phyloP scores from a whole-genome alignment of 805 yeast species.

The Yarrowia sp. region DNA sequence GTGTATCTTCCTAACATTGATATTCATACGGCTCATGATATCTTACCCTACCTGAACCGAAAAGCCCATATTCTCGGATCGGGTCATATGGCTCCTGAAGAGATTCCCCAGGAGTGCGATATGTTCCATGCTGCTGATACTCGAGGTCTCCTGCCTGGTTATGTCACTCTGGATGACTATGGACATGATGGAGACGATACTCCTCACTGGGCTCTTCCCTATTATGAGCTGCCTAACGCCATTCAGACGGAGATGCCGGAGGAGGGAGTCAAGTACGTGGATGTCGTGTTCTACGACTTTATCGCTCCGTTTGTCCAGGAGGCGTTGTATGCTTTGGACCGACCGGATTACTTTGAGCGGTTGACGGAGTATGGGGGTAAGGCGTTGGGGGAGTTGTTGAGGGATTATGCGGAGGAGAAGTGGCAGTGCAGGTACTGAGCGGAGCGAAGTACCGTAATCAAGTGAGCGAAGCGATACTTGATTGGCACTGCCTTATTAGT shows the following conservation, averaged over 20 bases:
- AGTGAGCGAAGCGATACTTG: no score
- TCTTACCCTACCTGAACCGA: conserved; percentile 58
- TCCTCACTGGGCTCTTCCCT: conserved; percentile 56
- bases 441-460: no score
- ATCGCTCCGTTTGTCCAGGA: conserved; percentile 52
- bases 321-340: conserved; percentile 44
- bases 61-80: conserved; percentile 46
- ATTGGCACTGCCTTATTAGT: no score
- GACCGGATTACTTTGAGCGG: conserved; percentile 27
- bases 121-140: conserved; percentile 26
- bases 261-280: conserved; percentile 45
- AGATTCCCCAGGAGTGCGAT: conserved; percentile 30
- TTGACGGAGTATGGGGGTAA: conserved; percentile 30
- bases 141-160: conserved; percentile 48
- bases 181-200: conserved; percentile 88
- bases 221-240: conserved; percentile 74
- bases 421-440: conserved; percentile 4
- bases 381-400: background rate
- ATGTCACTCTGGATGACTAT: conserved; percentile 76
- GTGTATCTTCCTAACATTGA: conserved; percentile 59
- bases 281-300: conserved; percentile 78
- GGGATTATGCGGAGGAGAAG: conserved; percentile 13
- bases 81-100: conserved; percentile 24
- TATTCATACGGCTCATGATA: conserved; percentile 50
- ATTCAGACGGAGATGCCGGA: conserved; percentile 49